Base-by-base conservation (phyloP, 345 rosid genomes). In the Euphorbia lathyris region DNA sequence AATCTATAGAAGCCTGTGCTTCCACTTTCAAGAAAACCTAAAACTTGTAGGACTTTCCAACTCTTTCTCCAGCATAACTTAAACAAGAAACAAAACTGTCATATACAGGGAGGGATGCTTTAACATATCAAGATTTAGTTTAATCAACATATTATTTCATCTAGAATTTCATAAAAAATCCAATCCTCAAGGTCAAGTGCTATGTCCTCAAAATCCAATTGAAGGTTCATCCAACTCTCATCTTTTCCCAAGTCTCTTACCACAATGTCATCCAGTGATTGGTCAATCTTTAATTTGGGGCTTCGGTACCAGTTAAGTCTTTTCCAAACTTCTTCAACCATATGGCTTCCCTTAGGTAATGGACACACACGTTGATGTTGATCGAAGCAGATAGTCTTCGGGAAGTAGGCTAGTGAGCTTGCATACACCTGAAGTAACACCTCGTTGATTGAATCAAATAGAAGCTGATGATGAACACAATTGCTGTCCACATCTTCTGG, bases 161-260 rank as follows among this genome's bases (percentile, higher is more conserved):
- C 82, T 50, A 91, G 22, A 64, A 91, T 78, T 56, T 89, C 85
- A 61, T 86, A 83, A 8, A 89, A 83, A 64, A 93, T 82, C 80
- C 84, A 7, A 10, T 91, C 92, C 83, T 93, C 97, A 38, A 93
- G 75, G 68, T 88, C 94, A 63, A 91, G 84, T 26, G 86, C 85
- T 52, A 85, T 82, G 68, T 83, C 86, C 68, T 90, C 92, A 62
- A 79, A 69, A 43, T 90, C 96, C 61, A 74, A 69, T 55, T 71
- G 80, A 60, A 80, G 79, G 67, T 77, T 76, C 90, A 85, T 78
- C 99, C 97, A 90, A 52, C 84, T 80, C 76, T 91, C 89, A 56
- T 76, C 64, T 66, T 72, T 85, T 10, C 16, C 74, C 70, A 90
- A 69, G 72, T 95, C 97, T 57, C 76, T 74, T 50, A 76, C 86